phyloP scores from a whole-genome alignment of 2,329 filamentous ascomycete species.

The Amylocarpus encephaloides region DNA sequence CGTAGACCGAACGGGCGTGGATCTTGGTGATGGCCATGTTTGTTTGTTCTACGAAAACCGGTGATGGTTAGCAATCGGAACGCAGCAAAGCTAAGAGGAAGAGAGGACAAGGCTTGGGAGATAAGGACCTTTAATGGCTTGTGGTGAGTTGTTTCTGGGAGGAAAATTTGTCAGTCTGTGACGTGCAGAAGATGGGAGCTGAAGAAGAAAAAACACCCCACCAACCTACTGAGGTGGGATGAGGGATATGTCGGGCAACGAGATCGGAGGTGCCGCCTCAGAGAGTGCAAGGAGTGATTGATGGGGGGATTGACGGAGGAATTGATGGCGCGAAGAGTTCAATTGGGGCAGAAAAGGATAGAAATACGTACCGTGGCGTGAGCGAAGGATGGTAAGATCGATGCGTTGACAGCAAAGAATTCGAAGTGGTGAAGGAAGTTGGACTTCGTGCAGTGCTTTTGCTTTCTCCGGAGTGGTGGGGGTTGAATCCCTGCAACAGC shows the following conservation, averaged over 20 bases:
- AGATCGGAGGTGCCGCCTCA: slow-evolving; percentile 1
- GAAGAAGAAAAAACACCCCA: slow-evolving; percentile 15
- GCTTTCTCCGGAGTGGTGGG: background rate
- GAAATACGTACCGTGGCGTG: slow-evolving; percentile 37
- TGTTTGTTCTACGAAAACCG: slow-evolving; percentile 25
- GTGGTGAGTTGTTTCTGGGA: slow-evolving; percentile 8
- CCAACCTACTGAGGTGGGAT: slow-evolving; percentile 14
- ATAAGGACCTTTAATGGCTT: slow-evolving; percentile 15
- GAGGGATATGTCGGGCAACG: slow-evolving; percentile 15
- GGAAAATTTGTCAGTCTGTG: slow-evolving; percentile 20
- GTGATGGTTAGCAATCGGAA: background rate
- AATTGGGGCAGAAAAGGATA: background rate
- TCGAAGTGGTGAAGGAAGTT: background rate
- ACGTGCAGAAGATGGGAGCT: slow-evolving; percentile 10
- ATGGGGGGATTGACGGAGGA: background rate
- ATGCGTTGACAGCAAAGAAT: slow-evolving; percentile 33
- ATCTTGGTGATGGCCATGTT: slow-evolving; percentile 89
- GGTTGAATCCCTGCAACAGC: background rate
- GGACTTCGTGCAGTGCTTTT: no score
- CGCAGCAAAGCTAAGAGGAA: background rate
- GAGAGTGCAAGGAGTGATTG: no score
- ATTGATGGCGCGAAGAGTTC: no score
- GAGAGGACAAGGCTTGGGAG: background rate
- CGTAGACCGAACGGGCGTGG: slow-evolving; percentile 92
- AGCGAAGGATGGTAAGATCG: slow-evolving; percentile 37